These are phyloP conservation scores for Neurospora sp. DNA, from an alignment of 2,329 filamentous ascomycete genomes.

Conservation along the genomic window DNA sequence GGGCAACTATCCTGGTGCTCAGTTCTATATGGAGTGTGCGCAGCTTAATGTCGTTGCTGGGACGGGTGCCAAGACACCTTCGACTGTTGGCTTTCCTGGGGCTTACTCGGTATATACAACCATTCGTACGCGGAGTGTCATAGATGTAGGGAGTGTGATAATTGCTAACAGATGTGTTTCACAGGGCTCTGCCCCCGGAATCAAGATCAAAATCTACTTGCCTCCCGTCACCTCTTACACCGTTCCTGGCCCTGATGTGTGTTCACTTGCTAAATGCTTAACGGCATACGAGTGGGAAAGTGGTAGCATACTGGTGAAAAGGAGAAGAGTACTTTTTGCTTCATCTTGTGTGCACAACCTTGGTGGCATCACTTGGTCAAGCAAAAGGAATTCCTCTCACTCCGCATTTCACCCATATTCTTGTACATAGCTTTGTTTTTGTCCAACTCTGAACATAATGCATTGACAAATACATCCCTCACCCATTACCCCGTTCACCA, in stretches of 20 bases:
- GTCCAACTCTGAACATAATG: not conserved
- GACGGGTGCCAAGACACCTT: conserved; percentile 14
- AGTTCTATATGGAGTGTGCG: conserved; percentile 20
- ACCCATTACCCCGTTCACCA: not conserved
- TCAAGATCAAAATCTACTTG: conserved; percentile 19
- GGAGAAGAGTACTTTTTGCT: not conserved
- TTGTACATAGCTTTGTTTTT: not conserved
- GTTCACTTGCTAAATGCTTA: conserved; percentile 14
- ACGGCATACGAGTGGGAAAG: not conserved
- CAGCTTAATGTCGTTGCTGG: conserved; percentile 18
- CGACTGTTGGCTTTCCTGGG: conserved; percentile 17
- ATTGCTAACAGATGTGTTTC: conserved; percentile 2
- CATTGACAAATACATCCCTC: not conserved
- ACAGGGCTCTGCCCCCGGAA: conserved; percentile 15
- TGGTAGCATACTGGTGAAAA: not conserved
- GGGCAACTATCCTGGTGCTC: conserved; percentile 16
- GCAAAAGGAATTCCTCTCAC: not conserved
- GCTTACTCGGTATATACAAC: conserved; percentile 12
- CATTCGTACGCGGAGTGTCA: not conserved
- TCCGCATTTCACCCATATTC: not conserved
- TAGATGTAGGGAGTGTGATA: not conserved
- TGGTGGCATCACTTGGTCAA: not conserved
- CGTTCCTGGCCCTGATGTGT: conserved; percentile 14
- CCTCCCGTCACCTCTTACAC: conserved; percentile 16
- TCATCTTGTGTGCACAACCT: not conserved